Percentiles rank a stretch among this genome's conserved stretches.
These are phyloP conservation scores for Xylariomycetidae sp. DNA, from an alignment of 2,329 filamentous ascomycete species.

Conservation along the genomic window DNA sequence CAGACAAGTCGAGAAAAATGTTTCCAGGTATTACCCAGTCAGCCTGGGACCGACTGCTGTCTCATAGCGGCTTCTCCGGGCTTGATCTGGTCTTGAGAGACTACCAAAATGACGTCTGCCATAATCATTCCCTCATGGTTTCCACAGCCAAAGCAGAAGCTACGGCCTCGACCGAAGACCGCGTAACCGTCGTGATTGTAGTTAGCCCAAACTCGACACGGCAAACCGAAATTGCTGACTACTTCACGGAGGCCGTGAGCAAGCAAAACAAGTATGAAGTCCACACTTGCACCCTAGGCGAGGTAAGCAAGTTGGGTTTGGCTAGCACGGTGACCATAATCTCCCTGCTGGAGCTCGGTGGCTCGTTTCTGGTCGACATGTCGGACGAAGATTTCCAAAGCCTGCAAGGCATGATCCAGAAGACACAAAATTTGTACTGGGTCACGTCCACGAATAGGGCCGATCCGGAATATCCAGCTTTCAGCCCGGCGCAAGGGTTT, in stretches of 20 bases:
- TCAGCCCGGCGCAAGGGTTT: slow-evolving; percentile 19
- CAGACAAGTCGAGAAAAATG: slow-evolving; percentile 6
- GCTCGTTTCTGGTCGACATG: slow-evolving; percentile 19
- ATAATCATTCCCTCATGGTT: slow-evolving; percentile 20
- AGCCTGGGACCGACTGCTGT: slow-evolving; percentile 15
- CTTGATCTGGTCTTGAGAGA: slow-evolving; percentile 19
- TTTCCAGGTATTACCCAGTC: slow-evolving; percentile 9
- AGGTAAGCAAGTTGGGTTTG: slow-evolving; percentile 4
- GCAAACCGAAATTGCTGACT: slow-evolving; percentile 9
- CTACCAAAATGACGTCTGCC: slow-evolving; percentile 11
- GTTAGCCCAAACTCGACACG: slow-evolving; percentile 11
- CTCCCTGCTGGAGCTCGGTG: slow-evolving; percentile 16
- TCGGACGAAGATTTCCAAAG: slow-evolving; percentile 15
- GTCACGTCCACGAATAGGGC: slow-evolving; percentile 12
- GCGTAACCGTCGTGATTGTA: slow-evolving; percentile 8
- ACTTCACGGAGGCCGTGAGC: slow-evolving; percentile 5
- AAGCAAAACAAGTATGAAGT: slow-evolving; percentile 5
- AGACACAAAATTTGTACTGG: slow-evolving; percentile 21
- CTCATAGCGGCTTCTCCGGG: slow-evolving; percentile 16
- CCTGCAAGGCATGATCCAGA: slow-evolving; percentile 16
- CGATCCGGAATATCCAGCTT: slow-evolving; percentile 14
- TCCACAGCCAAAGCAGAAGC: slow-evolving; percentile 12
- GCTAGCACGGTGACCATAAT: slow-evolving; percentile 16
- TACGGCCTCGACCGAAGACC: background rate
- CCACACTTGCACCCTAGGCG: slow-evolving; percentile 7